Base-by-base conservation (phyloP, 768 basidiomycete species). In the Lactarius psammicola region DNA sequence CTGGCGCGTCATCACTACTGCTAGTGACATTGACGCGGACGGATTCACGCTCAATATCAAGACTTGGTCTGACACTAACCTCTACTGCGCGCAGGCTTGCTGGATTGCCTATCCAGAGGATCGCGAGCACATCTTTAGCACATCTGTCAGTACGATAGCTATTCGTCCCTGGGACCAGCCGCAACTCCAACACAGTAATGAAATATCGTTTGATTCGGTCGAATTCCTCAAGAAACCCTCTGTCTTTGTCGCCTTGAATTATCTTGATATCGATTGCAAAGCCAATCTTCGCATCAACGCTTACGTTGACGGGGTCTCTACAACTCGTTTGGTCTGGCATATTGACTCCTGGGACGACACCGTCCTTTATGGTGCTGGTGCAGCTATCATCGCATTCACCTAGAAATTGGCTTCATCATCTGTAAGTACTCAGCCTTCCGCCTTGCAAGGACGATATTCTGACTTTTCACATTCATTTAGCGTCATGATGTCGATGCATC, bases 41-140 rank as follows among this genome's bases (percentile, higher is more conserved):
- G 49, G 49, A 51, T 51, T 51, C 26, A 51, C 49, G 49, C 49
- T 51, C 49, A 51, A 51, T 51, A 51, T 51, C 26, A 10, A 51
- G 49, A 51, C 49, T 51, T 51, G 13, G 49, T 15, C 49, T 0
- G 23, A 8, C 23, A 51, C 23, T 26, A 17, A 15, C 49, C 23
- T 51, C 15, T 2, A 51, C 26, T 5, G 2, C 15, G 49, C 49
- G 13, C 23, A 26, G 11, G 7, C 26, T 26, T 51, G 49, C 13
- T 51, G 49, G 49, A 51, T 51, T 51, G 49, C 49, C 23, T 51
- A 51, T 51, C 49, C 49, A 26, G 49, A 51, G 26, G 49, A 51
- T 51, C 49, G 49, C 23, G 1, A 51, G 2, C 23, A 51, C 26
- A 51, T 51, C 4, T 51, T 51, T 51, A 51, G 49, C 26, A 51